Percentiles rank a stretch among this genome's conserved stretches.
These are phyloP conservation scores for Gomphus bonarii DNA, from an alignment of 1,284 basidiomycete species.

Conservation along the genomic window DNA sequence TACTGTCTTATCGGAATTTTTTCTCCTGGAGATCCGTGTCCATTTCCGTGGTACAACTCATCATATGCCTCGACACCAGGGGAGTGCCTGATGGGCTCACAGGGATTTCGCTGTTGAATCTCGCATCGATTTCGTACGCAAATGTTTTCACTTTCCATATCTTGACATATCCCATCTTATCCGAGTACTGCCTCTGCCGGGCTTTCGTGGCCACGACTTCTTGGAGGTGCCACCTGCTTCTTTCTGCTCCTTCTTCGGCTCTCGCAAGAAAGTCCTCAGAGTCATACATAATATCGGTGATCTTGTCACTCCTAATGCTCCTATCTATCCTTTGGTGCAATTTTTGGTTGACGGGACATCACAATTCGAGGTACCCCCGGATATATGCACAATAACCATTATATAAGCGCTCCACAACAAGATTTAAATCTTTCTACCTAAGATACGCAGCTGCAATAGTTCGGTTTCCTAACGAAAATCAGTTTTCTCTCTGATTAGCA, in stretches of 20 bases:
- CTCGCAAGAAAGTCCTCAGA: no score
- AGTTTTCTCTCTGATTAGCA: no score
- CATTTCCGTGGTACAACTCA: background rate
- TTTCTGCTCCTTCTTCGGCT: background rate
- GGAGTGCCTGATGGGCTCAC: background rate
- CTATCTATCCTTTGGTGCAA: no score
- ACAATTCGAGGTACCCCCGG: no score
- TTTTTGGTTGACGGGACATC: no score
- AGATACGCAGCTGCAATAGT: no score
- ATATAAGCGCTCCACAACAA: no score
- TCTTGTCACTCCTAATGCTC: no score
- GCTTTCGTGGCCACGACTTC: background rate
- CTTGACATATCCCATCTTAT: background rate
- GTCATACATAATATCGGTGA: no score
- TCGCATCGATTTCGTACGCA: background rate
- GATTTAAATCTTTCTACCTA: no score
- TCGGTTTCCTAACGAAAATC: no score
- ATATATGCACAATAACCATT: no score
- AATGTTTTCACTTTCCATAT: background rate
- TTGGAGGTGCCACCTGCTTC: background rate
- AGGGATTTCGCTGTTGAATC: background rate
- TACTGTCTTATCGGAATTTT: background rate
- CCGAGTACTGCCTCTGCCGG: background rate
- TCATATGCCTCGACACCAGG: background rate
- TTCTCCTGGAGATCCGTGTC: background rate